Percentiles rank a stretch among this genome's conserved stretches.
These are phyloP conservation scores for Chlamydomonas eustigma DNA, from an alignment of 139 green algal genomes.

Conservation along the genomic window DNA sequence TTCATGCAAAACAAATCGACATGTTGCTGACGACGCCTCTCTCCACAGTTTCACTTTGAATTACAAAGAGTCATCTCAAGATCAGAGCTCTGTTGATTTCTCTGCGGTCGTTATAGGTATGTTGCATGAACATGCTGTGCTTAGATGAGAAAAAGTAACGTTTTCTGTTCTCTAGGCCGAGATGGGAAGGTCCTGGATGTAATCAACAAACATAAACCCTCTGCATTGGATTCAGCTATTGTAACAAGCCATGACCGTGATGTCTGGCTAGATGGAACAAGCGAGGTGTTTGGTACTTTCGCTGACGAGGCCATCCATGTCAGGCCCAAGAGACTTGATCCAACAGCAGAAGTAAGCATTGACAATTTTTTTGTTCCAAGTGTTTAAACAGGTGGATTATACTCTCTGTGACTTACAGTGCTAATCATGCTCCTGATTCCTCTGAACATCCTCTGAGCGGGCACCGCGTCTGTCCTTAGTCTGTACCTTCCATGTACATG, in stretches of 20 bases:
- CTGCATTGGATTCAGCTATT: slow-evolving; percentile 31
- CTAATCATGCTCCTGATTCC: too few relatives aligned
- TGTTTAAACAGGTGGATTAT: neutral
- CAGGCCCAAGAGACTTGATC: slow-evolving; percentile 34
- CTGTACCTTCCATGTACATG: neutral
- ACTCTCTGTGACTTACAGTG: too few relatives aligned
- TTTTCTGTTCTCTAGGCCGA: slow-evolving; percentile 12
- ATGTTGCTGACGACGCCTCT: neutral
- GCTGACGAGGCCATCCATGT: slow-evolving; percentile 39
- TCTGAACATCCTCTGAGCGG: slow-evolving; percentile 4
- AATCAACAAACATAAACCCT: slow-evolving; percentile 32
- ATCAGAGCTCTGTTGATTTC: neutral
- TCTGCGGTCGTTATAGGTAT: slow-evolving; percentile 8
- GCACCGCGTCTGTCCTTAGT: neutral
- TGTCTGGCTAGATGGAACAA: slow-evolving; percentile 22
- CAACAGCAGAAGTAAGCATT: slow-evolving; percentile 21
- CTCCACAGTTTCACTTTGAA: slow-evolving; percentile 17
- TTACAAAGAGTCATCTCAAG: neutral
- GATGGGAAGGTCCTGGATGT: slow-evolving; percentile 26
- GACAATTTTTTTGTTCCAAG: neutral
- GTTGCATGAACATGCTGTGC: neutral
- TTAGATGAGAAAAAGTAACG: neutral
- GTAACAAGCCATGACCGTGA: slow-evolving; percentile 22
- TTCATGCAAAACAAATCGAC: neutral
- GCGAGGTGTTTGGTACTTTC: slow-evolving; percentile 15